phyloP scores from a whole-genome alignment of 2,329 filamentous ascomycete genomes.

The Akanthomyces dipterigenus region DNA sequence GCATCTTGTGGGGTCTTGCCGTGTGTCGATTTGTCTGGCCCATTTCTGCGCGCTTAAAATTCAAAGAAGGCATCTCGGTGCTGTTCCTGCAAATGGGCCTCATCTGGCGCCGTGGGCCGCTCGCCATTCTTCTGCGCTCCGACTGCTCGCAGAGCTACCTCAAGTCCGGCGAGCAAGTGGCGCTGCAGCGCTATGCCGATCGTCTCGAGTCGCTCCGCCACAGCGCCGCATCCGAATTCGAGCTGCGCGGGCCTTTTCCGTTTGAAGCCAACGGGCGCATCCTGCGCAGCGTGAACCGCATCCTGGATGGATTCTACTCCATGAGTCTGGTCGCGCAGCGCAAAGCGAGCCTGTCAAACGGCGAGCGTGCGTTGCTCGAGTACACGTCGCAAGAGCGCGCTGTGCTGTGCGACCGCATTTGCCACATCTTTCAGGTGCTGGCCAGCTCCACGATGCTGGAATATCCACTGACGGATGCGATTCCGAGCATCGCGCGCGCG shows the following conservation, averaged over 20 bases:
- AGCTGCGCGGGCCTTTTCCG: constrained; percentile 76
- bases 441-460: constrained; percentile 84
- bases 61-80: constrained; percentile 76
- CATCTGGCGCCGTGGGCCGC: constrained; percentile 84
- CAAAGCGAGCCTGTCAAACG: constrained; percentile 63
- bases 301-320: constrained; percentile 83
- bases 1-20: constrained; percentile 81
- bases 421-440: constrained; percentile 73
- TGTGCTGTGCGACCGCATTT: constrained; percentile 75
- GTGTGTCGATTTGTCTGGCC: constrained; percentile 84
- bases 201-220: constrained; percentile 64
- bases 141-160: constrained; percentile 60
- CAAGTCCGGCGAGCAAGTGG: constrained; percentile 73
- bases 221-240: constrained; percentile 70
- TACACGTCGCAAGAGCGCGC: constrained; percentile 73
- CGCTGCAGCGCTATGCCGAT: constrained; percentile 67
- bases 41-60: constrained; percentile 74
- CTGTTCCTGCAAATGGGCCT: constrained; percentile 86
- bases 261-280: constrained; percentile 61
- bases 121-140: constrained; percentile 63
- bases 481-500: constrained; percentile 70
- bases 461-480: constrained; percentile 75
- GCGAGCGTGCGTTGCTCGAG: constrained; percentile 68
- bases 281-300: constrained; percentile 65
- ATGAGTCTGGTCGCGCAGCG: constrained; percentile 86